phyloP scores from a whole-genome alignment of 2,329 filamentous ascomycete species.

The Diaporthe citriasiana region DNA sequence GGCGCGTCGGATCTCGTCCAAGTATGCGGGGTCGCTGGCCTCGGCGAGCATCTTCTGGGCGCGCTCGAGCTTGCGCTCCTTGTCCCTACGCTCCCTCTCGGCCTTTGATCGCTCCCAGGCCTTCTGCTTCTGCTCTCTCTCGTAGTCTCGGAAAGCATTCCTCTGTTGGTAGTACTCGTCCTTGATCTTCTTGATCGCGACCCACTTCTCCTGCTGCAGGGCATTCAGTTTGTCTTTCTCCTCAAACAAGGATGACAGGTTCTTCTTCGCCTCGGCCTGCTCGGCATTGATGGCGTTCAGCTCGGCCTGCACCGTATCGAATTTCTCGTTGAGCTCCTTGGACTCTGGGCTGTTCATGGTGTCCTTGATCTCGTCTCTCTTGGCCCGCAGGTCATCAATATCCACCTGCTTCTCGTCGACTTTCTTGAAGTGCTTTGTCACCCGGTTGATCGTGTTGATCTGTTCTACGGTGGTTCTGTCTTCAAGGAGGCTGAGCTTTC shows the following conservation, averaged over 20 bases:
- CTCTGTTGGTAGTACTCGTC: conserved; percentile 87
- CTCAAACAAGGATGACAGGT: conserved; percentile 85
- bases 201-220: conserved; percentile 89
- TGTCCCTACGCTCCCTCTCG: conserved; percentile 81
- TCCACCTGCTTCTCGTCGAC: conserved; percentile 89
- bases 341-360: conserved; percentile 91
- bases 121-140: conserved; percentile 84
- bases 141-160: conserved; percentile 86
- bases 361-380: conserved; percentile 92
- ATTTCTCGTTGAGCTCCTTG: conserved; percentile 88
- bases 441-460: conserved; percentile 85
- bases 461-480: conserved; percentile 94
- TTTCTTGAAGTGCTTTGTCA: conserved; percentile 89
- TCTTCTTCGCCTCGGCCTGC: conserved; percentile 92
- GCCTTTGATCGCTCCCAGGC: conserved; percentile 83
- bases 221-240: conserved; percentile 86
- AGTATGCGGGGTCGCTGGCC: conserved; percentile 87
- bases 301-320: conserved; percentile 87
- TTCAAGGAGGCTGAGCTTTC: conserved; percentile 95
- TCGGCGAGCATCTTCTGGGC: conserved; percentile 84
- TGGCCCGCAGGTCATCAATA: conserved; percentile 88
- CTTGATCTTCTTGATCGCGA: conserved; percentile 86
- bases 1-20: conserved; percentile 91
- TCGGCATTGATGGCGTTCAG: conserved; percentile 91
- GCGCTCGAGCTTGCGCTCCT: conserved; percentile 81